Percentiles rank a stretch among this genome's conserved stretches.
These are phyloP conservation scores for Penicillium sp. DNA, from an alignment of 2,329 filamentous ascomycete genomes.

Conservation along the genomic window DNA sequence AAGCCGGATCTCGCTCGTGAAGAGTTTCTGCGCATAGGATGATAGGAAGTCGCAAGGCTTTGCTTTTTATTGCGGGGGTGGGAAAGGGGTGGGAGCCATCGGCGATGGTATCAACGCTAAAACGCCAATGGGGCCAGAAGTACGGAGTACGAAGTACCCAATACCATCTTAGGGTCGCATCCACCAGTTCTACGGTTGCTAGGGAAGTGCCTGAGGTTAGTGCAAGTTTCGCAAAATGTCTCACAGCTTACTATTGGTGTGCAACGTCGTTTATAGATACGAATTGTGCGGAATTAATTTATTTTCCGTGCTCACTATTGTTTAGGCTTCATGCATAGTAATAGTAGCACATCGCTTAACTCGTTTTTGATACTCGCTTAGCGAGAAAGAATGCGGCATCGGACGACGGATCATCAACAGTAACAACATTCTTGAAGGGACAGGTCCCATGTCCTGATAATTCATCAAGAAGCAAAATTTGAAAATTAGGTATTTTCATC, in stretches of 20 bases:
- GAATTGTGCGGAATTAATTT: not conserved
- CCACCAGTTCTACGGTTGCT: not conserved
- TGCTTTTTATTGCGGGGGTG: conserved; percentile 2
- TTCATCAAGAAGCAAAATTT: not conserved
- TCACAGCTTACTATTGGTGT: not conserved
- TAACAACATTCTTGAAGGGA: conserved; percentile 1
- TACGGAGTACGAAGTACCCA: not conserved
- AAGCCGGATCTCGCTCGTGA: conserved; percentile 4
- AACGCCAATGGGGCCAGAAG: not conserved
- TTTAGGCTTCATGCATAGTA: not conserved
- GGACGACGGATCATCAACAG: not conserved
- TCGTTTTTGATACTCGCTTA: not conserved
- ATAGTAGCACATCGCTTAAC: not conserved
- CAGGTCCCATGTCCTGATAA: not conserved
- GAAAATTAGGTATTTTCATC: conserved; percentile 1
- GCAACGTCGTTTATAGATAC: not conserved
- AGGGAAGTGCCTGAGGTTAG: not conserved
- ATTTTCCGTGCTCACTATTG: not conserved
- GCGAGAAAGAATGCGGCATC: conserved; percentile 4
- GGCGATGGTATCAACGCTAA: not conserved
- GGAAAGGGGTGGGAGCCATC: not conserved
- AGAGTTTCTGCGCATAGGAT: not conserved
- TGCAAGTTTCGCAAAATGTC: not conserved
- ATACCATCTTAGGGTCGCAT: not conserved
- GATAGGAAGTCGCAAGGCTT: not conserved